phyloP scores from a whole-genome alignment of 441 rosid genomes.

The Adansonia gregorii region DNA sequence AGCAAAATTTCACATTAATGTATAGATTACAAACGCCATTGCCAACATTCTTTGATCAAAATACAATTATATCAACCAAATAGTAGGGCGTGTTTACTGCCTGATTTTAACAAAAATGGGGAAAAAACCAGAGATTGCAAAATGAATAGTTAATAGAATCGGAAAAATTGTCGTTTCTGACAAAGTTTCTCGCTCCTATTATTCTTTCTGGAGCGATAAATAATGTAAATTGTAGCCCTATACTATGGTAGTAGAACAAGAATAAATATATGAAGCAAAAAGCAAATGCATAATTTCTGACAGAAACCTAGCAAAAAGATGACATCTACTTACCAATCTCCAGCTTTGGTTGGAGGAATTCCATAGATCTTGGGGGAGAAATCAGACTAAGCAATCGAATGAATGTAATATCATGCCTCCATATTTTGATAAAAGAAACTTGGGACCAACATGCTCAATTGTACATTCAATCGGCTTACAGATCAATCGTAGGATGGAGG shows the following conservation, averaged over 20 bases:
- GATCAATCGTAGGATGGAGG: slow-evolving; percentile 23
- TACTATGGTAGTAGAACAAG: slow-evolving; percentile 18
- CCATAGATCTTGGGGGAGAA: slow-evolving; percentile 22
- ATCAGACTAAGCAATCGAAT: slow-evolving; percentile 25
- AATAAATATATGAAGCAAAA: slow-evolving; percentile 14
- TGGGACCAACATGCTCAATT: slow-evolving; percentile 6
- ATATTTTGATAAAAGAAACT: slow-evolving; percentile 17
- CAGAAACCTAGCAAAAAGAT: not conserved
- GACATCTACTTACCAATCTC: slow-evolving; percentile 2
- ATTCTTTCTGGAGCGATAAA: slow-evolving; percentile 32
- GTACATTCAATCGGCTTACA: slow-evolving; percentile 27
- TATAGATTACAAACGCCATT: not conserved
- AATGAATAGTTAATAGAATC: not conserved
- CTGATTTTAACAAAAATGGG: not conserved
- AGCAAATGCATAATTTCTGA: slow-evolving; percentile 18
- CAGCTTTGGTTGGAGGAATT: slow-evolving; percentile 22
- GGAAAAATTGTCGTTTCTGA: slow-evolving; percentile 20
- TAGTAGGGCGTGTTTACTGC: not conserved
- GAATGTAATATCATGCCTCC: slow-evolving; percentile 11
- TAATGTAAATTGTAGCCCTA: slow-evolving; percentile 35
- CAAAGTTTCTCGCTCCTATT: slow-evolving; percentile 33
- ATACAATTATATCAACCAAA: not conserved
- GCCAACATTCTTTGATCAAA: slow-evolving; percentile 15
- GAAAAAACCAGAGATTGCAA: not conserved
- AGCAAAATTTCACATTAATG: not conserved